These are phyloP conservation scores for Thecamonas trahens DNA, from an alignment of 78 protist species.

Conservation along the genomic window DNA sequence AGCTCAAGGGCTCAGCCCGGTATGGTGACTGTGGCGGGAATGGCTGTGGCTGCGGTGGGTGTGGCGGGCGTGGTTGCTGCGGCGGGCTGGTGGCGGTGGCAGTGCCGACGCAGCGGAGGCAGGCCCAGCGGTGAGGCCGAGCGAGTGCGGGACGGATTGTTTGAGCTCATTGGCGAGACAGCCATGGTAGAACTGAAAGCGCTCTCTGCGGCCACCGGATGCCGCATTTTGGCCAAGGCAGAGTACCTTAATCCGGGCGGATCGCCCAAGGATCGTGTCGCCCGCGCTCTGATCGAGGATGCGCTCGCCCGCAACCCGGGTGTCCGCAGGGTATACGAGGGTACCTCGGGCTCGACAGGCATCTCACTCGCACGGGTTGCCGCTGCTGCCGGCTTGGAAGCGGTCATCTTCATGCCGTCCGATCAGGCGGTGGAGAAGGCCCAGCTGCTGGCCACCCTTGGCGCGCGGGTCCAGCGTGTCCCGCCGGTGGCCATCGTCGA, in stretches of 20 bases:
- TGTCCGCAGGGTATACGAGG: constrained; percentile 36
- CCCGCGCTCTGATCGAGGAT: neutral
- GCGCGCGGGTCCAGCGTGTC: constrained; percentile 47
- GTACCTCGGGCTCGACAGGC: constrained; percentile 73
- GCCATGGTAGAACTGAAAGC: constrained; percentile 35
- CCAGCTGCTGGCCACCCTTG: constrained; percentile 30
- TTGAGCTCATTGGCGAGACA: constrained; percentile 44
- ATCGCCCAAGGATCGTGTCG: constrained; percentile 43
- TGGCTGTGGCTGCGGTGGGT: too few species aligned
- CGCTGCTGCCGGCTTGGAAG: constrained; percentile 42
- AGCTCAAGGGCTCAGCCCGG: too few species aligned
- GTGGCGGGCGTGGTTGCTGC: too few species aligned
- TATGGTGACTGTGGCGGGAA: too few species aligned
- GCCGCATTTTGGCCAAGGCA: constrained; percentile 43
- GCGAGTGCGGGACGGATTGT: constrained; percentile 19
- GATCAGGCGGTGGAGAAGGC: constrained; percentile 53
- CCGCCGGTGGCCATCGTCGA: constrained; percentile 42
- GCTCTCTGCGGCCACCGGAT: constrained; percentile 49
- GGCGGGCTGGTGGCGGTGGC: too few species aligned
- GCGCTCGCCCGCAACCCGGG: constrained; percentile 3
- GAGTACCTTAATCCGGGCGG: constrained; percentile 64
- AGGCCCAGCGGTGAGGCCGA: too few species aligned
- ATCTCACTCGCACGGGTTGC: constrained; percentile 53
- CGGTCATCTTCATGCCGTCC: constrained; percentile 45
- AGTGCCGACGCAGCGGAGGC: too few species aligned